A percentile compares a stretch with the other conserved stretches of the same genome.
phyloP scores from a whole-genome alignment of 352 stramenopile species.

The Globisporangium nodosum region DNA sequence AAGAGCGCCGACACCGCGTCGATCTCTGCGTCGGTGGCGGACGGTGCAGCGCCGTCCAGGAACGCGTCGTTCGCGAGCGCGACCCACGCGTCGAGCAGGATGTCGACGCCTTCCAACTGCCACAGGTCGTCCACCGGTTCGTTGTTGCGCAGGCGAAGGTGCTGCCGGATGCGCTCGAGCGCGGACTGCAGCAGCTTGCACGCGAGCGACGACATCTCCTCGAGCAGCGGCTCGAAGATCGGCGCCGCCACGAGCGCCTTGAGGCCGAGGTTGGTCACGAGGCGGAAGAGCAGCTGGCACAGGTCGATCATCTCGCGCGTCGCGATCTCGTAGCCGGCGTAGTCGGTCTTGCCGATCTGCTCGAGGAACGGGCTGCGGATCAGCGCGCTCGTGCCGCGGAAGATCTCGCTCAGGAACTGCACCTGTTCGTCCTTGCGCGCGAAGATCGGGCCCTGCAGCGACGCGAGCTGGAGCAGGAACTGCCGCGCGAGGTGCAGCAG shows the following conservation, averaged over 20 bases:
- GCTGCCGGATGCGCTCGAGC: conserved; percentile 52
- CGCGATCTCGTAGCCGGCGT: conserved; percentile 58
- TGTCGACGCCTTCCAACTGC: conserved; percentile 75
- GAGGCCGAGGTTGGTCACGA: conserved; percentile 73
- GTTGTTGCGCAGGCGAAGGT: conserved; percentile 35
- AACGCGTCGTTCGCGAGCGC: conserved; percentile 55
- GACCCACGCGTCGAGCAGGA: conserved; percentile 80
- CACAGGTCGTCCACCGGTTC: conserved; percentile 71
- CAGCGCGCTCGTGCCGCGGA: conserved; percentile 50
- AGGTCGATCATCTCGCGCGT: conserved; percentile 82
- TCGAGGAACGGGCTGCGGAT: conserved; percentile 76
- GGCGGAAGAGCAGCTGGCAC: conserved; percentile 70
- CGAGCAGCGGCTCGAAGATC: conserved; percentile 55
- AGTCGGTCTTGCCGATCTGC: conserved; percentile 52
- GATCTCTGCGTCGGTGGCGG: conserved; percentile 16
- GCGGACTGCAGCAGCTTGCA: conserved; percentile 67
- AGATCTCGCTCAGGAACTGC: conserved; percentile 67
- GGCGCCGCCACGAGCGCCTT: conserved; percentile 34
- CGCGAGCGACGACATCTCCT: conserved; percentile 63
- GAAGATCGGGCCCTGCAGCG: conserved; percentile 70
- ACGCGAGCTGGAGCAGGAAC: conserved; percentile 78
- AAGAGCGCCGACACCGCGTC: conserved; percentile 35
- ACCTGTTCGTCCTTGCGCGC: conserved; percentile 50
- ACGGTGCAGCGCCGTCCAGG: conserved; percentile 21
- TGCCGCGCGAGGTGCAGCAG: conserved; percentile 74